Evolutionary conservation across 2,329 filamentous ascomycete genomes (phyloP), one percentile per base, ranked within the genome.

Genomic region (Magnaporthiopsis poae): DNA sequence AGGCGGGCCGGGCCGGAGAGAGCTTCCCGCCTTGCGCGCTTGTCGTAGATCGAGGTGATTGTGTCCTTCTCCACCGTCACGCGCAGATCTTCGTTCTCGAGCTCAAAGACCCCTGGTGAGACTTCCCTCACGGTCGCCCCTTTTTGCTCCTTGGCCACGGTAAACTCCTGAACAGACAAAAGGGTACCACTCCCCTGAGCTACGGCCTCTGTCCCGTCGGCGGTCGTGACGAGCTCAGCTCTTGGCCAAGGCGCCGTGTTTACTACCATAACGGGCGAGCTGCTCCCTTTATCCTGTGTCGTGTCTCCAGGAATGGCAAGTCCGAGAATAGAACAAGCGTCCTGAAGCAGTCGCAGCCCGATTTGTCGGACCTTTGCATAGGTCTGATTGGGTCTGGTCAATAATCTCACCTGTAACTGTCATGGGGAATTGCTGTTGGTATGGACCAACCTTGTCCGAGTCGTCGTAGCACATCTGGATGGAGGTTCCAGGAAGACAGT

Each of bases 391-490:
- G 18, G 46, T 3, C 18, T n/a, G 5, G 69, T 77, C 68, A 78
- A 73, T 67, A 69, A 66, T 35, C 9, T 1, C 62, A 15, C 33
- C 60, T n/a, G 1, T 7, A 3, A 1, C n/a, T 9, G 25, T 56
- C 46, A 11, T 25, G n/a, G 3, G 46, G 18, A 21, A 65, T 4
- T n/a, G n/a, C 65, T n/a, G 59, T 5, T 62, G 13, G 25, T 56
- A 21, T 56, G 66, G 29, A 69, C 74, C 63, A 71, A 80, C 79
- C 72, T 86, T 79, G 71, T 88, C 84, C 0, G 86, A 88, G 70
- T 90, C 87, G 71, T 88, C 84, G 69, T 89, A 89, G 74, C 86
- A 88, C 86, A 89, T 88, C 71, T 88, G 85, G 68, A 90, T 89
- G 3, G 81, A 84, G 69, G 85, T 88, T 35, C 87, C 87, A 0